phyloP scores from a whole-genome alignment of 78 protist species.

The Bigelowiella natans region DNA sequence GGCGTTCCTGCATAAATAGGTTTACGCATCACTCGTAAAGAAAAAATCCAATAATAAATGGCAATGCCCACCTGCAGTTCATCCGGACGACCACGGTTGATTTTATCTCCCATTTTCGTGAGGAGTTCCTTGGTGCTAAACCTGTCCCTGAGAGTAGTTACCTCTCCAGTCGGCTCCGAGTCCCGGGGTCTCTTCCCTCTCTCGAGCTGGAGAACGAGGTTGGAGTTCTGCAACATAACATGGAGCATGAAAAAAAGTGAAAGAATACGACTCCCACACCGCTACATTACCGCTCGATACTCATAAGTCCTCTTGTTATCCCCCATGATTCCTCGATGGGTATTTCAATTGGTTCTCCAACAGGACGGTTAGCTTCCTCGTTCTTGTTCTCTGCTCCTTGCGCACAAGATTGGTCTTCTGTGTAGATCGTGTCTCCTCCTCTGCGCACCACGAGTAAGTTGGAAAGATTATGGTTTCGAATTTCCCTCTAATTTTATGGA shows the following conservation, averaged over 20 bases:
- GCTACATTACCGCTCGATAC: constrained; percentile 10
- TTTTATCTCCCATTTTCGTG: constrained; percentile 11
- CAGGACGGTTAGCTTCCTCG: not conserved
- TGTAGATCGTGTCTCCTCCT: not conserved
- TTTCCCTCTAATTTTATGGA: not conserved
- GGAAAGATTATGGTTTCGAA: not conserved
- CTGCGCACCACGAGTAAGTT: not conserved
- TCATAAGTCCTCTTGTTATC: constrained; percentile 1
- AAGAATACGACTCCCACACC: not conserved
- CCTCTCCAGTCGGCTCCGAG: constrained; percentile 61
- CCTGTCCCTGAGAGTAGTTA: not conserved
- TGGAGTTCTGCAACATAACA: constrained; percentile 28
- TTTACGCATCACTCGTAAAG: too few relatives aligned
- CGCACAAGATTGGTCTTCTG: not conserved
- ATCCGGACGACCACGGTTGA: constrained; percentile 45
- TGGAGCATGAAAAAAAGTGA: not conserved
- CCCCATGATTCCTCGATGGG: not conserved
- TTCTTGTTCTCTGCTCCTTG: not conserved
- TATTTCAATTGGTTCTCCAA: not conserved
- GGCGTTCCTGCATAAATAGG: not conserved
- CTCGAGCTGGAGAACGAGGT: constrained; percentile 31
- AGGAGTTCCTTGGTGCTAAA: constrained; percentile 43
- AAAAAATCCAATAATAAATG: constrained; percentile 1
- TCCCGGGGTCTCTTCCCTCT: constrained; percentile 10
- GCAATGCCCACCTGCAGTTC: constrained; percentile 21